A percentile compares a stretch with the other conserved stretches of the same genome.
phyloP scores from a whole-genome alignment of 2,329 filamentous ascomycete genomes.

The Cladosporium oxysporum region DNA sequence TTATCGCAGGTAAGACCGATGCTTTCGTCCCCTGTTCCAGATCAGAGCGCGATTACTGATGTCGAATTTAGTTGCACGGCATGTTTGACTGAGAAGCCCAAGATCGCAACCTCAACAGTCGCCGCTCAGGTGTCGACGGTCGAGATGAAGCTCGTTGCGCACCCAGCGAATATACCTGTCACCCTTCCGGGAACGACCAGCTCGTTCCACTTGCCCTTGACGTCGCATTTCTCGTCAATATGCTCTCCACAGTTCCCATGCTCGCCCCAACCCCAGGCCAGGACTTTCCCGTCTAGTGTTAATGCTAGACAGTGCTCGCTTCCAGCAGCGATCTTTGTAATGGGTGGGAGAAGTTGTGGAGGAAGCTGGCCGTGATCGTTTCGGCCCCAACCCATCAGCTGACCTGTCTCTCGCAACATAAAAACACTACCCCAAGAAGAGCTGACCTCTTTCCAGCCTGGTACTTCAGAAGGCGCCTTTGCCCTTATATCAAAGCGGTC shows the following conservation, averaged over 20 bases:
- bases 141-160: constrained; percentile 80
- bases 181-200: constrained; percentile 60
- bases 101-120: not conserved
- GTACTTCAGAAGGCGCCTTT: constrained; percentile 54
- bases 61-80: constrained; percentile 35
- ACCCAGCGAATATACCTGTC: constrained; percentile 73
- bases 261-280: constrained; percentile 96
- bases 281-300: constrained; percentile 62
- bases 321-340: constrained; percentile 71
- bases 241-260: constrained; percentile 90
- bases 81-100: constrained; percentile 40
- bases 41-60: constrained; percentile 25
- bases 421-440: constrained; percentile 84
- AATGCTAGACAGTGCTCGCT: constrained; percentile 87
- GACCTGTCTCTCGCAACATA: constrained; percentile 63
- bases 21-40: not conserved
- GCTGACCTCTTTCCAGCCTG: constrained; percentile 66
- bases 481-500: constrained; percentile 54
- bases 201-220: constrained; percentile 68
- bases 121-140: not conserved
- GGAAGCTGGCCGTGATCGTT: constrained; percentile 82
- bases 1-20: constrained; percentile 64
- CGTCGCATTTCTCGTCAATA: constrained; percentile 62
- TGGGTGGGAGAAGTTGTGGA: constrained; percentile 59
- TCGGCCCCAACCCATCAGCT: constrained; percentile 74